Conservation (phyloP, 2,329 filamentous ascomycete species). For the Colletotrichum sp. region DNA sequence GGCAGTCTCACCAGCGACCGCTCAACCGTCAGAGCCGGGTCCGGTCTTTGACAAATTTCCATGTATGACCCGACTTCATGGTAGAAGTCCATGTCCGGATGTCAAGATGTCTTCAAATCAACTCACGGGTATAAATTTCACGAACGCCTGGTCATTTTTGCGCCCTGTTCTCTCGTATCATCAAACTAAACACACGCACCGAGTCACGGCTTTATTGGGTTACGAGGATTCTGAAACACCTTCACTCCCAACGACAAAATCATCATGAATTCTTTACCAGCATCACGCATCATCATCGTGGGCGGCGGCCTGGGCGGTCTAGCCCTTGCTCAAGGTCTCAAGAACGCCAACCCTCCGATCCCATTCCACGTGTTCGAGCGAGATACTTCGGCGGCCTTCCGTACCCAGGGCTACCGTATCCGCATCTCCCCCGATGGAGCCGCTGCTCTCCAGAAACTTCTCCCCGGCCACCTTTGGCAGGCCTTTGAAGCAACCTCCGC, state of each 20-base stretch:
- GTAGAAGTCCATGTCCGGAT: neutral
- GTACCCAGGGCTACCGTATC: slow-evolving; percentile 67
- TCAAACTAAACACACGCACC: neutral
- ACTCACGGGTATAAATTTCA: accelerated
- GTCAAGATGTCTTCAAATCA: neutral
- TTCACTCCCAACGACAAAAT: accelerated
- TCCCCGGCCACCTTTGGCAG: neutral
- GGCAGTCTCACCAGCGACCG: neutral
- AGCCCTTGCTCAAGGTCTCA: neutral
- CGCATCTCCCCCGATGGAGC: slow-evolving; percentile 53
- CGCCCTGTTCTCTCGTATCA: neutral
- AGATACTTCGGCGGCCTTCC: slow-evolving; percentile 53
- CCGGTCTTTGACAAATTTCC: neutral
- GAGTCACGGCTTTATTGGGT: neutral
- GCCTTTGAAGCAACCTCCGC: neutral
- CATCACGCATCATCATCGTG: neutral
- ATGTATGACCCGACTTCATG: neutral
- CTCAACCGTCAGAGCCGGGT: neutral
- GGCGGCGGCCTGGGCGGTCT: neutral
- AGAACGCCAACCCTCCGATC: neutral
- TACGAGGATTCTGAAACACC: neutral
- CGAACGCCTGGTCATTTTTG: accelerated
- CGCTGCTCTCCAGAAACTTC: neutral
- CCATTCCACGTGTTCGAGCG: slow-evolving; percentile 62
- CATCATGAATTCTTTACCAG: neutral